A percentile compares a stretch with the other conserved stretches of the same genome.
These are phyloP conservation scores for Debaryomyces udenii DNA, from an alignment of 1,139 yeast species.

Conservation along the genomic window DNA sequence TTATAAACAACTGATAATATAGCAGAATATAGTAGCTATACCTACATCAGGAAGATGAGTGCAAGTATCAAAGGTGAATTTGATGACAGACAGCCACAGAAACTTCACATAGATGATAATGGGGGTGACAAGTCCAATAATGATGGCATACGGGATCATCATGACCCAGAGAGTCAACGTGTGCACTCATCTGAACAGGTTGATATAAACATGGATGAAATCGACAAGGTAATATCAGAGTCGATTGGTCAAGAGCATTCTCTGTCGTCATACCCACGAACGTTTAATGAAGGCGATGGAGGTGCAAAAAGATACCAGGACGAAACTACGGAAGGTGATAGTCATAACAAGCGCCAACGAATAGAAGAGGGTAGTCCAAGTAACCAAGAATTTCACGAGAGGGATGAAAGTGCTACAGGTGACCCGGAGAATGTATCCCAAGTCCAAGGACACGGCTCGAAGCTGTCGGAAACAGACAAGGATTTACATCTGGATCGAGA, in stretches of 20 bases:
- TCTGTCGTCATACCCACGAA: constrained; percentile 4
- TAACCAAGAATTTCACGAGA: neutral
- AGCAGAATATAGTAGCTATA: neutral
- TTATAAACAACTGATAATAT: neutral
- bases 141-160: constrained; percentile 10
- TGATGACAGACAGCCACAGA: neutral
- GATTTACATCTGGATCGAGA: neutral
- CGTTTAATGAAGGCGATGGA: constrained; percentile 4
- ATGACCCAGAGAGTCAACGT: constrained; percentile 6
- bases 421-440: neutral
- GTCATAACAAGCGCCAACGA: constrained; percentile 5
- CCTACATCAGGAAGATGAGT: neutral
- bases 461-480: too few species aligned
- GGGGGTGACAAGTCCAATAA: neutral
- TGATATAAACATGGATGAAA: constrained; percentile 20
- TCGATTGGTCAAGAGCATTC: constrained; percentile 16
- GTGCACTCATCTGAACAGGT: constrained; percentile 8
- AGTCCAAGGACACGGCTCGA: neutral
- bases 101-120: neutral
- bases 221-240: constrained; percentile 22
- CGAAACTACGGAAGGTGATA: neutral
- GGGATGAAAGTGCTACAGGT: neutral
- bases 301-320: constrained; percentile 4
- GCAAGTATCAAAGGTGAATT: neutral
- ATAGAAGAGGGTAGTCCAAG: constrained; percentile 2